A percentile compares a stretch with the other conserved stretches of the same genome.
Evolutionary conservation across 2,329 filamentous ascomycete species (phyloP).

Genomic region (Helminthosporium solani): DNA sequence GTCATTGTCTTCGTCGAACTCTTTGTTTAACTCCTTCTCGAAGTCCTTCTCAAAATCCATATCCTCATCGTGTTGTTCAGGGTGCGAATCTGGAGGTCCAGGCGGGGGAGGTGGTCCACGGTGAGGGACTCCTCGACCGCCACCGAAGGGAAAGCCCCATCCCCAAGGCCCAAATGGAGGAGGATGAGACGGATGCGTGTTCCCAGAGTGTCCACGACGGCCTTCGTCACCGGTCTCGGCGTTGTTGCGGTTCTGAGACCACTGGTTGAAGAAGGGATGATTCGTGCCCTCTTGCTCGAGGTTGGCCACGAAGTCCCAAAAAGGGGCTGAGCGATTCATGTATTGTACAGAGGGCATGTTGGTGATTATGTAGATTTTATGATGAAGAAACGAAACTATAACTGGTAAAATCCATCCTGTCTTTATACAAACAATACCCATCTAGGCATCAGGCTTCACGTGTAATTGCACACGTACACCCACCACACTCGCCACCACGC

Average conservation of each 20-base stretch:
- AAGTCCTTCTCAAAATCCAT: constrained; percentile 11
- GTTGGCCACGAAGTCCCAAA: constrained; percentile 57
- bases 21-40: constrained; percentile 11
- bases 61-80: constrained; percentile 5
- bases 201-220: constrained; percentile 18
- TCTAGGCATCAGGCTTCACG: constrained; percentile 33
- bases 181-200: not conserved
- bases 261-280: constrained; percentile 48
- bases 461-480: constrained; percentile 30
- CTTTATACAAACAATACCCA: constrained; percentile 25
- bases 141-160: constrained; percentile 37
- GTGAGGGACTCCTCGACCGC: constrained; percentile 27
- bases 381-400: constrained; percentile 10
- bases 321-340: constrained; percentile 55
- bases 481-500: constrained; percentile 27
- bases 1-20: constrained; percentile 24
- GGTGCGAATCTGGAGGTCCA: constrained; percentile 10
- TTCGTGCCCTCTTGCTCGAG: constrained; percentile 50
- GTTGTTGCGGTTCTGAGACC: constrained; percentile 33
- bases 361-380: constrained; percentile 2
- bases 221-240: constrained; percentile 14
- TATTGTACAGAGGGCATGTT: constrained; percentile 56
- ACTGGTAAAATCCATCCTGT: constrained; percentile 11
- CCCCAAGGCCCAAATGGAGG: constrained; percentile 34
- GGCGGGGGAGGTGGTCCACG: constrained; percentile 31